Evolutionary conservation across 192 early-diverging fungal species (phyloP).

Genomic region (Rhizoclosmatium sp.): DNA sequence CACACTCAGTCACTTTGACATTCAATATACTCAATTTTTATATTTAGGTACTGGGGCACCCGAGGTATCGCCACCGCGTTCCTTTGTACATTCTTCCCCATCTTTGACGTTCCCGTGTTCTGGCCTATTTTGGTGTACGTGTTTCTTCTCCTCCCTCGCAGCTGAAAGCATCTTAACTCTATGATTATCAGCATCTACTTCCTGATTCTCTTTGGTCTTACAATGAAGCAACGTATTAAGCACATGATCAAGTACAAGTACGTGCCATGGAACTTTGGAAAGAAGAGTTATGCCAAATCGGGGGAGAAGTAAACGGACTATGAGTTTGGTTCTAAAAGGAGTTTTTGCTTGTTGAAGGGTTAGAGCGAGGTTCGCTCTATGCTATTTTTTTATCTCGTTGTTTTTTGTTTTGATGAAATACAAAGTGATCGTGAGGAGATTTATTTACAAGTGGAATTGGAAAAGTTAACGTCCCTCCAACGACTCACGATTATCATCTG

Average conservation of each 20-base stretch:
- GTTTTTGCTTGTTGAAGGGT: neutral
- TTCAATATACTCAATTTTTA: no score
- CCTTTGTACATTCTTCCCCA: constrained; percentile 83
- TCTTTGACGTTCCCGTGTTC: constrained; percentile 97
- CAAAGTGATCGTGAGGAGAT: no score
- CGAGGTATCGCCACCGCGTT: constrained; percentile 83
- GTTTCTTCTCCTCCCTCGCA: neutral
- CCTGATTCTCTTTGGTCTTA: constrained; percentile 88
- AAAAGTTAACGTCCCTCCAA: neutral
- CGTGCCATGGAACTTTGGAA: constrained; percentile 61
- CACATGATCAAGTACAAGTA: constrained; percentile 96
- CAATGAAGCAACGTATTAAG: constrained; percentile 96
- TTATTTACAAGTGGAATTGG: no score
- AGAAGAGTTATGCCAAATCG: constrained; percentile 41
- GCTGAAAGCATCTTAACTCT: neutral
- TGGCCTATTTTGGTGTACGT: constrained; percentile 93
- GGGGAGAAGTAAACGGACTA: neutral
- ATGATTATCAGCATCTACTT: constrained; percentile 79
- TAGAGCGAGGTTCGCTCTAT: no score
- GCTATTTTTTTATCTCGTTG: no score
- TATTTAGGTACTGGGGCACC: constrained; percentile 80
- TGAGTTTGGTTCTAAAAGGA: neutral
- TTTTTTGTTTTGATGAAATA: no score
- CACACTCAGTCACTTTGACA: no score
- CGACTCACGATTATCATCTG: constrained; percentile 27